Base-by-base conservation (phyloP, 2,329 filamentous ascomycete genomes). In the Trichoderma afroharzianum region DNA sequence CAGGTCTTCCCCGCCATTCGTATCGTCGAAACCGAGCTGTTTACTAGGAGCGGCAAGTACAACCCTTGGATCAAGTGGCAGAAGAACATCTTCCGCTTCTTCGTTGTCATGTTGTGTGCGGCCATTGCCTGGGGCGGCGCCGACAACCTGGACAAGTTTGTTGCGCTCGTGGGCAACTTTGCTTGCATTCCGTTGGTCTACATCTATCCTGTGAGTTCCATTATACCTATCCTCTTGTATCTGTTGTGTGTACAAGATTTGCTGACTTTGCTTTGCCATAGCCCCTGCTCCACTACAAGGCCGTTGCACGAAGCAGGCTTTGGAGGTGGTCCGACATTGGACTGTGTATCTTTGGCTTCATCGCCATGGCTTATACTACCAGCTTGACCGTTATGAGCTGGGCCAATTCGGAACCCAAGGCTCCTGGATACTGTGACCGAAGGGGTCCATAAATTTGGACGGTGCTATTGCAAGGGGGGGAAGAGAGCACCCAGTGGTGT, bases 11-110 rank as follows among this genome's bases (percentile, higher is more conserved):
- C 96, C 0, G 96, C 96, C 57, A 98, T 99, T 78, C 92, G 95
- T 79, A 99, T 99, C 78, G 94, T 93, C 39, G 95, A 97, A 82
- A 97, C 97, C 76, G 94, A 94, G 75, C 86, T 98, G 7, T 99
- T 98, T 81, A 97, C 93, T 28, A 88, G 92, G 79, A 97, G 94
- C 74, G 95, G 96, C 76, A 99, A 99, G 83, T 97, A 98, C 84
- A 98, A 98, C 79, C 95, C 94, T 0, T 96, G 93, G 79, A 97
- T 99, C 85, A 99, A 99, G 85, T 99, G 96, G 96, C 93, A 98
- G 87, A 99, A 99, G 90, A 99, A 99, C 77, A 85, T 92, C 39
- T 99, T 97, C 85, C 92, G 96, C 69, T 99, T 98, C 86, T 91
- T 95, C 79, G 90, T 98, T 74, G 96, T 98, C 64, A 88, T 93